Percentiles rank a stretch among this genome's conserved stretches.
Evolutionary conservation across 192 early-diverging fungal genomes (phyloP).

Genomic region (Spizellomyces punctatus): DNA sequence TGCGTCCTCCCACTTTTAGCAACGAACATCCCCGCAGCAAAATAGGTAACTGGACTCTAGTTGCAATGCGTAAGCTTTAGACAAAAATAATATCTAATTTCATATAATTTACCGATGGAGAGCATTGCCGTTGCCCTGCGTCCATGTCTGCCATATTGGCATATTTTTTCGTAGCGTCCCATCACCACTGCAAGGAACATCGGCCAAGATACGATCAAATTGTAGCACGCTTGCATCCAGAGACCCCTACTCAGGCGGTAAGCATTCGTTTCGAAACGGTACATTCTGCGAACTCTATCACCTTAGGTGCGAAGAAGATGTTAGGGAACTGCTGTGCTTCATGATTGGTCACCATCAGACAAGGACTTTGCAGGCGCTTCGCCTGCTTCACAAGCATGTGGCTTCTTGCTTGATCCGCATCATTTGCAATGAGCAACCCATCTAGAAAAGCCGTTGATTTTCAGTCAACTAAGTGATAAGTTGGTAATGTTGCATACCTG

Average conservation of each 20-base stretch:
- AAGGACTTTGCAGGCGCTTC: slow-evolving; percentile 91
- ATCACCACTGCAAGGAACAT: slow-evolving; percentile 98
- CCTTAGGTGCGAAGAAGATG: slow-evolving; percentile 41
- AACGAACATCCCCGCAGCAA: slow-evolving; percentile 85
- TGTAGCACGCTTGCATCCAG: slow-evolving; percentile 52
- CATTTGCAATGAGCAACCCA: slow-evolving; percentile 96
- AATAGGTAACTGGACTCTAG: slow-evolving; percentile 77
- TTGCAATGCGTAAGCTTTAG: slow-evolving; percentile 16
- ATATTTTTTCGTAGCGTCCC: slow-evolving; percentile 97
- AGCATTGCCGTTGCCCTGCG: slow-evolving; percentile 67
- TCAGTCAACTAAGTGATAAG: too few species aligned
- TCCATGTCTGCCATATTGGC: slow-evolving; percentile 90
- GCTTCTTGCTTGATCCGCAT: slow-evolving; percentile 86
- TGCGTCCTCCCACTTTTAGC: slow-evolving; percentile 84
- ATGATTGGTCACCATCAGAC: slow-evolving; percentile 94
- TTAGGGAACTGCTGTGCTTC: slow-evolving; percentile 87
- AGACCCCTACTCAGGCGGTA: slow-evolving; percentile 25
- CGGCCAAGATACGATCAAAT: slow-evolving; percentile 96
- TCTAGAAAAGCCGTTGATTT: slow-evolving; percentile 27
- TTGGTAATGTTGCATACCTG: slow-evolving; percentile 6
- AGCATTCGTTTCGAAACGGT: not conserved
- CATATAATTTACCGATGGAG: slow-evolving; percentile 58
- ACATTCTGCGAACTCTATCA: not conserved
- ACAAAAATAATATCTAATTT: not conserved
- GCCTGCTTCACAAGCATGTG: slow-evolving; percentile 96